These are phyloP conservation scores for Cytospora schulzeri DNA, from an alignment of 2,329 filamentous ascomycete species.

Conservation along the genomic window DNA sequence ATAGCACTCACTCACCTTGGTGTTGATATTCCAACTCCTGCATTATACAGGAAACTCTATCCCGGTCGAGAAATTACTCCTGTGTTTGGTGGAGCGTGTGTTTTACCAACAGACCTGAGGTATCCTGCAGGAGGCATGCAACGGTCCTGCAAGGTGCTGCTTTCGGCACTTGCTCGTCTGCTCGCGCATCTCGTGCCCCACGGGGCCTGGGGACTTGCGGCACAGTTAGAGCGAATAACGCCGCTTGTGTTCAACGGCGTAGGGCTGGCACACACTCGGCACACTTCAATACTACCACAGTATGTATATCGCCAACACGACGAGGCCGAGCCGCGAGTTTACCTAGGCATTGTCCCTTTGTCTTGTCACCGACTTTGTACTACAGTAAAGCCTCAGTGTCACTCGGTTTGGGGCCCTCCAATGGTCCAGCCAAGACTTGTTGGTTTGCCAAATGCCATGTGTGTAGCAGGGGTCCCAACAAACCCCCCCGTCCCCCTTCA, in stretches of 20 bases:
- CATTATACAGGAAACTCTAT: background rate
- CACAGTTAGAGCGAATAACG: background rate
- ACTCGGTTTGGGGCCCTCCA: too few species aligned
- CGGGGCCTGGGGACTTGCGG: background rate
- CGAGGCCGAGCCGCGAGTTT: too few species aligned
- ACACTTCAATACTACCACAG: too few species aligned
- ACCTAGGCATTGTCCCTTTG: too few species aligned
- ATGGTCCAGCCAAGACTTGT: too few species aligned
- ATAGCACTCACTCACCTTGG: background rate
- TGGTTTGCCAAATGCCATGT: background rate
- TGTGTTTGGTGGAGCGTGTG: background rate
- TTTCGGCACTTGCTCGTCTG: background rate
- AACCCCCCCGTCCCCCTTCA: background rate
- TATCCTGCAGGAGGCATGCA: background rate
- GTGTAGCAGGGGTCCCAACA: background rate
- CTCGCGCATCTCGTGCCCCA: background rate
- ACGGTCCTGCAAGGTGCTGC: background rate
- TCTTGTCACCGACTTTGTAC: too few species aligned
- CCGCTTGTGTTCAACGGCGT: too few species aligned
- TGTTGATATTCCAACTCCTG: background rate
- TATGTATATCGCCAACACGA: too few species aligned
- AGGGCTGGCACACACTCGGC: too few species aligned
- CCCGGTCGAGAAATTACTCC: background rate
- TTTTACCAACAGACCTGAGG: background rate
- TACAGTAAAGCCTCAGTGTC: too few species aligned